These are phyloP conservation scores for Suhomyces pyralidae DNA, from an alignment of 805 yeast genomes.

Conservation along the genomic window DNA sequence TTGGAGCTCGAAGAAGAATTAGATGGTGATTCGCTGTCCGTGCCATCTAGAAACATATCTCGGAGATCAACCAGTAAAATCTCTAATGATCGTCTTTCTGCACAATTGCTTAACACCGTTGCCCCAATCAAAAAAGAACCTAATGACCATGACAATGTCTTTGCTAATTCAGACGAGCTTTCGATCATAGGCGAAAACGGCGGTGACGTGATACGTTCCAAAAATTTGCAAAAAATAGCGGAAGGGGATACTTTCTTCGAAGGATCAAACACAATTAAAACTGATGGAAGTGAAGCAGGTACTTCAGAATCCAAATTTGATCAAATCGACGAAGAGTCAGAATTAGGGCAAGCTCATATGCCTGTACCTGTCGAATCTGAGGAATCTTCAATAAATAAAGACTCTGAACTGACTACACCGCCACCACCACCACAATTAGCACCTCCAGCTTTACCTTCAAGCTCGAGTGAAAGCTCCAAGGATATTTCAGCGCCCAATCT, in stretches of 20 bases:
- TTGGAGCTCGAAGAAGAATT: not conserved
- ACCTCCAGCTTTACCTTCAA: constrained; percentile 1
- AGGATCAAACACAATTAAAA: not conserved
- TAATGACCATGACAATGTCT: not conserved
- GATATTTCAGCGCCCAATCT: not conserved
- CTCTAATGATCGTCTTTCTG: not conserved
- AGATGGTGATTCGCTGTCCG: not conserved
- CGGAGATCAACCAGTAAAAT: not conserved
- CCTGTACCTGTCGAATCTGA: constrained; percentile 1
- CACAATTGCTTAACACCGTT: not conserved
- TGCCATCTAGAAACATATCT: not conserved
- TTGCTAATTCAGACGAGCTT: constrained; percentile 10
- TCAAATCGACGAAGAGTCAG: not conserved
- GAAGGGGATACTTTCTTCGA: not conserved
- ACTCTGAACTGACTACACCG: not conserved
- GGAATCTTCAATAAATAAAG: not conserved
- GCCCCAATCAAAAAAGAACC: not conserved
- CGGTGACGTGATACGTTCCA: not conserved
- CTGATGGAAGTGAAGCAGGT: not conserved
- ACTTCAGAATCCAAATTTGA: not conserved
- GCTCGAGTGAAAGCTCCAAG: not conserved
- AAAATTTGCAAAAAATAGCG: not conserved
- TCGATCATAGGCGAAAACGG: constrained; percentile 7
- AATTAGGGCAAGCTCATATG: not conserved
- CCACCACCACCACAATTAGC: constrained; percentile 8